phyloP scores from a whole-genome alignment of 495 filamentous ascomycete genomes.

The Trichoderma asperelloides region DNA sequence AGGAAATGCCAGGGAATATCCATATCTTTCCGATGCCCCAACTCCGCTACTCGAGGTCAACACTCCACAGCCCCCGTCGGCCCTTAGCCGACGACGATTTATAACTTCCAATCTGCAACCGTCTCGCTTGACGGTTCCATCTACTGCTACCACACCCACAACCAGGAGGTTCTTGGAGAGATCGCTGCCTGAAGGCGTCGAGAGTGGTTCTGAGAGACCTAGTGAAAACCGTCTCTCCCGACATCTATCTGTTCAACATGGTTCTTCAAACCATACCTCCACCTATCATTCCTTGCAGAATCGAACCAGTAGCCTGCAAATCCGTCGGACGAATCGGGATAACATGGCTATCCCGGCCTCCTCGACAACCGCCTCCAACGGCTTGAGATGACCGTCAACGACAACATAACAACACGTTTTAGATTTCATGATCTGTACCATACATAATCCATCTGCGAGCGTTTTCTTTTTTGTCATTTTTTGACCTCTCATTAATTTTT shows the following conservation, averaged over 20 bases:
- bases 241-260: slow-evolving; percentile 31
- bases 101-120: slow-evolving; percentile 26
- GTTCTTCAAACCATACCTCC: background rate
- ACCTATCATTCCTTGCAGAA: slow-evolving; percentile 13
- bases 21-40: slow-evolving; percentile 15
- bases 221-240: slow-evolving; percentile 34
- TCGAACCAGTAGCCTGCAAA: slow-evolving; percentile 32
- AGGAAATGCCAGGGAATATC: slow-evolving; percentile 24
- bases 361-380: slow-evolving; percentile 12
- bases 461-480: background rate
- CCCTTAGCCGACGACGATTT: slow-evolving; percentile 35
- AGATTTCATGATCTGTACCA: slow-evolving; percentile 12
- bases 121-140: slow-evolving; percentile 25
- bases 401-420: background rate
- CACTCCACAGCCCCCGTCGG: slow-evolving; percentile 23
- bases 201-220: slow-evolving; percentile 25
- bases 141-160: slow-evolving; percentile 18
- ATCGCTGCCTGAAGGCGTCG: slow-evolving; percentile 18
- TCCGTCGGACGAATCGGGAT: slow-evolving; percentile 25
- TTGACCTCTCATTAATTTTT: background rate
- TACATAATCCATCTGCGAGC: slow-evolving; percentile 8
- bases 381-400: slow-evolving; percentile 19
- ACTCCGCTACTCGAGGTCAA: slow-evolving; percentile 22
- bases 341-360: slow-evolving; percentile 25
- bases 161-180: slow-evolving; percentile 38